Percentiles rank a stretch among this genome's conserved stretches.
phyloP scores from a whole-genome alignment of 805 yeast species.

The Pichia membranifaciens region DNA sequence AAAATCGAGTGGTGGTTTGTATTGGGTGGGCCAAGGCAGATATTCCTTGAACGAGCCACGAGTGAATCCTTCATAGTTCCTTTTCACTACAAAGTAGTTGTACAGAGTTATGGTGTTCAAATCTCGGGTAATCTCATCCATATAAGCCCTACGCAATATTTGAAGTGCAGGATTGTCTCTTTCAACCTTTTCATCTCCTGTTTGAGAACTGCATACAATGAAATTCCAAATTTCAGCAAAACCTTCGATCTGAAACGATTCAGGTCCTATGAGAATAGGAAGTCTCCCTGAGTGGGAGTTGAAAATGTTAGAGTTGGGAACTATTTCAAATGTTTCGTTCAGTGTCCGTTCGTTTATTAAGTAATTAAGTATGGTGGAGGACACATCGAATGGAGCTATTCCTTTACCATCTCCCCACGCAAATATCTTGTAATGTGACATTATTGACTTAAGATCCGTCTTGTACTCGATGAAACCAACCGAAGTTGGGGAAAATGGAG shows the following conservation, averaged over 20 bases:
- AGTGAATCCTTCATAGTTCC: conserved; percentile 56
- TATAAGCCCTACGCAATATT: background rate
- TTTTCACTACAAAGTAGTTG: conserved; percentile 48
- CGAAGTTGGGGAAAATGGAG: too few species aligned
- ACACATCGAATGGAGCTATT: conserved; percentile 45
- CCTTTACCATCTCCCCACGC: conserved; percentile 42
- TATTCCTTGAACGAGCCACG: conserved; percentile 46
- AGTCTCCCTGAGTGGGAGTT: conserved; percentile 42
- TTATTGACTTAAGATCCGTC: too few species aligned
- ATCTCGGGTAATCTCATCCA: conserved; percentile 1
- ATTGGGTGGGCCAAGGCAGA: conserved; percentile 71
- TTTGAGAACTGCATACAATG: background rate
- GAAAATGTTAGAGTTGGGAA: conserved; percentile 55
- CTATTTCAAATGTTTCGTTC: conserved; percentile 27
- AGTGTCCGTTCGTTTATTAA: conserved; percentile 25
- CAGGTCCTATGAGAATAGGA: conserved; percentile 37
- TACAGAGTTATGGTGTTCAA: conserved; percentile 32
- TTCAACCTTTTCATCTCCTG: background rate
- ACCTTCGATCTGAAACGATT: conserved; percentile 4
- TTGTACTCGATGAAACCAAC: too few species aligned
- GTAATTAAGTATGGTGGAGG: conserved; percentile 44
- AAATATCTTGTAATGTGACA: conserved; percentile 9
- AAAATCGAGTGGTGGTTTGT: conserved; percentile 52
- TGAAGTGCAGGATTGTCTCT: background rate
- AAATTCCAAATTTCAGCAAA: conserved; percentile 7